Percentiles rank a stretch among this genome's conserved stretches.
These are phyloP conservation scores for Suillus ampliporus DNA, from an alignment of 768 basidiomycete species.

Conservation along the genomic window DNA sequence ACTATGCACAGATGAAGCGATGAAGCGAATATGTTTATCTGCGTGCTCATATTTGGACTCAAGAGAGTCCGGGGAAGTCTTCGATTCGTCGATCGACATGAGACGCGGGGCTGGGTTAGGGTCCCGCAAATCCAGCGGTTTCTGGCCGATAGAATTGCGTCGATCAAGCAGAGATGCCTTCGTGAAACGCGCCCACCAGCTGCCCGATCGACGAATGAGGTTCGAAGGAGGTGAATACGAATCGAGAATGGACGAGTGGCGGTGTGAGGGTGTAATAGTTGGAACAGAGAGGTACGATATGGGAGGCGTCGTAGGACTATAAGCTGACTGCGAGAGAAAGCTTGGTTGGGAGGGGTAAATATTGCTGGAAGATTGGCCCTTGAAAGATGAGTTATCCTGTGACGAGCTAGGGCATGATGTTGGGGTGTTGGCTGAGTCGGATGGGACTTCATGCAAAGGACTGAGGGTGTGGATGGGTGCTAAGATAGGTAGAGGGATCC, in stretches of 20 bases:
- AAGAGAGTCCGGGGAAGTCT: slow-evolving; percentile 18
- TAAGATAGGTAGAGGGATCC: slow-evolving; percentile 21
- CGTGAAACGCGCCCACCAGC: slow-evolving; percentile 81
- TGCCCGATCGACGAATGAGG: slow-evolving; percentile 67
- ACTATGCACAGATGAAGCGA: slow-evolving; percentile 56
- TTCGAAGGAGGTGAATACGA: slow-evolving; percentile 46
- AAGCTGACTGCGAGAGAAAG: slow-evolving; percentile 22
- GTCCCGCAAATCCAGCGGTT: slow-evolving; percentile 68
- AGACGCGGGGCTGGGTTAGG: slow-evolving; percentile 78
- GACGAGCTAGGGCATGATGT: slow-evolving; percentile 31
- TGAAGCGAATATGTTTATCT: slow-evolving; percentile 37
- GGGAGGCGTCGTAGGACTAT: slow-evolving; percentile 29
- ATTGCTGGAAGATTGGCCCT: slow-evolving; percentile 33
- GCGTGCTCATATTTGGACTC: slow-evolving; percentile 20
- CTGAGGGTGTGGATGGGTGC: slow-evolving; percentile 34
- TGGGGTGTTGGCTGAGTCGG: slow-evolving; percentile 28
- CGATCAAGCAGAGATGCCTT: slow-evolving; percentile 69
- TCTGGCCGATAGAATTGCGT: slow-evolving; percentile 45
- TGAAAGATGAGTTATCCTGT: slow-evolving; percentile 27
- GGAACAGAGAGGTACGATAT: slow-evolving; percentile 36
- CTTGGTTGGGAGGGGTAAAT: slow-evolving; percentile 20
- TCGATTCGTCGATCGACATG: slow-evolving; percentile 57
- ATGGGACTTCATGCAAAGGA: slow-evolving; percentile 40
- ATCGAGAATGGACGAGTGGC: slow-evolving; percentile 50
- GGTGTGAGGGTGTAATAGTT: slow-evolving; percentile 34